Evolutionary conservation across 495 filamentous ascomycete species (phyloP).

Genomic region (Penicillium atrosanguineum): DNA sequence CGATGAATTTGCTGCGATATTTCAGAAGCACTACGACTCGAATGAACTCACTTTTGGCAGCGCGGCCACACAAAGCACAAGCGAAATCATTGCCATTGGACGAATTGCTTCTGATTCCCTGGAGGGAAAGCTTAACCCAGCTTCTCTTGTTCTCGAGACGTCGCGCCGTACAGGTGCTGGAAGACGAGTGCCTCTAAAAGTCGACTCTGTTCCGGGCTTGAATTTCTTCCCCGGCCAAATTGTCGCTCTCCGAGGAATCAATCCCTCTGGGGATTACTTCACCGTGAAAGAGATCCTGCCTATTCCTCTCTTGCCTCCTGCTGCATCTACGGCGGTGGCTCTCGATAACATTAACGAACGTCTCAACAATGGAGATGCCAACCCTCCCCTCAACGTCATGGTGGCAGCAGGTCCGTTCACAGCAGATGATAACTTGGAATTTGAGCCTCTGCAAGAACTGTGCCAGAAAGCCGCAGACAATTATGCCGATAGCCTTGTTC

Average conservation of each 20-base stretch:
- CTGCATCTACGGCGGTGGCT: conserved; percentile 58
- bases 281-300: conserved; percentile 72
- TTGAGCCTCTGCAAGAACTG: conserved; percentile 78
- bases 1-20: conserved; percentile 72
- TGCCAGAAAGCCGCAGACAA: conserved; percentile 72
- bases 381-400: conserved; percentile 68
- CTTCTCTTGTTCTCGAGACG: conserved; percentile 83
- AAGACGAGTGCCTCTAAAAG: conserved; percentile 72
- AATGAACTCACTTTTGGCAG: conserved; percentile 84
- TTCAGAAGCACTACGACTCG: conserved; percentile 72
- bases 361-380: conserved; percentile 56
- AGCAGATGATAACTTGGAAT: conserved; percentile 83
- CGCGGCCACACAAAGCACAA: conserved; percentile 76
- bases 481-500: conserved; percentile 74
- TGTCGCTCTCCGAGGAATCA: conserved; percentile 80
- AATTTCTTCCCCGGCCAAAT: conserved; percentile 96
- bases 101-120: conserved; percentile 82
- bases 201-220: conserved; percentile 64
- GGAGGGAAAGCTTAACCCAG: conserved; percentile 78
- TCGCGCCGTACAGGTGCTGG: conserved; percentile 83
- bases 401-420: conserved; percentile 87
- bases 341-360: conserved; percentile 64
- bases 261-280: conserved; percentile 82
- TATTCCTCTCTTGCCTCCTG: conserved; percentile 65
- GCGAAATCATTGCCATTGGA: conserved; percentile 85